Conservation (phyloP, 768 basidiomycete species). For the Polyporus arcularius region DNA sequence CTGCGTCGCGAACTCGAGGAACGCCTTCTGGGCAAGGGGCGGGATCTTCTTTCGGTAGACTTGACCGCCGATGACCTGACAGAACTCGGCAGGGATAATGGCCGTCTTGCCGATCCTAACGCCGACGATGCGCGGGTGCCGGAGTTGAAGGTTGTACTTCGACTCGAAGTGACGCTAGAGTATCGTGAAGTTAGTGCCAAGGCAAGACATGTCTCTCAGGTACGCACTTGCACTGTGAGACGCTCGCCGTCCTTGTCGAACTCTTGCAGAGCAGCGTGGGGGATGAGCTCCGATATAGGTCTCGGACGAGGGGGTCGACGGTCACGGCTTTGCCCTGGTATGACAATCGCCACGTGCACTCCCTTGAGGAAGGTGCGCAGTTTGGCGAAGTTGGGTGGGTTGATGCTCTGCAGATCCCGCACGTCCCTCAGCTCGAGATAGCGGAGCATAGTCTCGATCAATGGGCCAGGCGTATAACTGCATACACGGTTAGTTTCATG, state of each 20-base stretch:
- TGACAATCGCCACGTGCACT: slow-evolving; percentile 14
- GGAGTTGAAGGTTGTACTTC: slow-evolving; percentile 11
- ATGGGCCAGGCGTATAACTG: slow-evolving; percentile 10
- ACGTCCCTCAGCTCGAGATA: slow-evolving; percentile 2
- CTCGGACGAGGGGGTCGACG: slow-evolving; percentile 27
- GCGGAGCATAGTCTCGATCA: slow-evolving; percentile 6
- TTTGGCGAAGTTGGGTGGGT: not conserved
- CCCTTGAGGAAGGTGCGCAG: slow-evolving; percentile 32
- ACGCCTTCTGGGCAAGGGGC: slow-evolving; percentile 35
- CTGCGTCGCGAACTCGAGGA: slow-evolving; percentile 52
- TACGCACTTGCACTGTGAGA: slow-evolving; percentile 41
- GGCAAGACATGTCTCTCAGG: not conserved
- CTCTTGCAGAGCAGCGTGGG: slow-evolving; percentile 37
- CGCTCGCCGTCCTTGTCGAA: slow-evolving; percentile 42
- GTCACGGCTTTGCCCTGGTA: too few relatives aligned
- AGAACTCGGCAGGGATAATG: slow-evolving; percentile 53
- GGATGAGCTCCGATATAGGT: slow-evolving; percentile 38
- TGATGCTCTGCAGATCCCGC: slow-evolving; percentile 6
- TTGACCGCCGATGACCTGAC: slow-evolving; percentile 47
- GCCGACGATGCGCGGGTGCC: slow-evolving; percentile 9
- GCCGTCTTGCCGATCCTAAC: slow-evolving; percentile 15
- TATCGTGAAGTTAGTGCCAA: not conserved
- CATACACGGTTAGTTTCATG: not conserved
- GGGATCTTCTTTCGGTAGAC: slow-evolving; percentile 48
- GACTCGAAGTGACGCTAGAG: slow-evolving; percentile 34